Evolutionary conservation across 2,329 filamentous ascomycete species (phyloP).

Genomic region (Lasiodiplodia sp.): DNA sequence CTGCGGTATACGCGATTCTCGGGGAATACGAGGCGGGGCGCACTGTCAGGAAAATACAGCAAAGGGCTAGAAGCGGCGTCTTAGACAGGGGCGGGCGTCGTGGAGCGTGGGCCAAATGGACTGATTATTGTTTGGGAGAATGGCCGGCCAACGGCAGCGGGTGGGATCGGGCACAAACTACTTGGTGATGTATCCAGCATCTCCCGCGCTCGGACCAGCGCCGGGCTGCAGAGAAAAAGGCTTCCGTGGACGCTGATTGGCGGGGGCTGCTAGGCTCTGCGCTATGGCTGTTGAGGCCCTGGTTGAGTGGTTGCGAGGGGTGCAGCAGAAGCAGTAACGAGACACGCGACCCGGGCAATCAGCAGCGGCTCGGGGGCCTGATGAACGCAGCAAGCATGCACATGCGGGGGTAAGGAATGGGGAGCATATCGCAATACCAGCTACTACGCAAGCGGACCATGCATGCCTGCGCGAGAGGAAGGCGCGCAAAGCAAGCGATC

Average conservation of each 20-base stretch:
- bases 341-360: slow-evolving; percentile 21
- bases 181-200: too few species aligned
- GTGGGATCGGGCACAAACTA: too few species aligned
- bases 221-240: too few species aligned
- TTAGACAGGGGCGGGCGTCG: too few species aligned
- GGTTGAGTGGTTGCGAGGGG: background rate
- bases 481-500: slow-evolving; percentile 1
- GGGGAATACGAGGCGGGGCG: background rate
- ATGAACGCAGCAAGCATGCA: slow-evolving; percentile 5
- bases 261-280: background rate
- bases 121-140: too few species aligned
- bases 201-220: background rate
- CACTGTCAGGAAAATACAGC: background rate
- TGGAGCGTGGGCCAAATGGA: too few species aligned
- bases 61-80: background rate
- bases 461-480: background rate
- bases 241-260: background rate
- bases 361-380: background rate
- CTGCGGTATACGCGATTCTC: background rate
- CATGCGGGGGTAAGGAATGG: slow-evolving; percentile 16
- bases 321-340: slow-evolving; percentile 21
- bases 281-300: background rate
- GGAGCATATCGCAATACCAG: background rate
- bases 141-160: too few species aligned
- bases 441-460: slow-evolving; percentile 11